Evolutionary conservation across 129 eudicot genomes (phyloP).

Genomic region (Tagetes patula): DNA sequence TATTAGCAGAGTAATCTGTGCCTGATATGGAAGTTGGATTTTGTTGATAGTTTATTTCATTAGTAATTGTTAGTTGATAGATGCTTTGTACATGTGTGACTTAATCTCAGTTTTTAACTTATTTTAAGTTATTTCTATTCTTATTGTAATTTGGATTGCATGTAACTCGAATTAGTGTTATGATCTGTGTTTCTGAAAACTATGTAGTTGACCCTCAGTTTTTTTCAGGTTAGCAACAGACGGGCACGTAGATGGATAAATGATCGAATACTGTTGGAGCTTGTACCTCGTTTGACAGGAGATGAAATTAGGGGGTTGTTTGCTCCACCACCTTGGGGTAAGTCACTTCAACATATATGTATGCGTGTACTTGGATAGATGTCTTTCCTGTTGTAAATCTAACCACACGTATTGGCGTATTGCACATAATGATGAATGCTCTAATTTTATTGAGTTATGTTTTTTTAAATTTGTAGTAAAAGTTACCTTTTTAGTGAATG

Average conservation of each 20-base stretch:
- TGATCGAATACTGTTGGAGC: constrained; percentile 84
- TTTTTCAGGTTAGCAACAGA: constrained; percentile 76
- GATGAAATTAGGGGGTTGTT: constrained; percentile 91
- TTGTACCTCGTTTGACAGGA: constrained; percentile 84
- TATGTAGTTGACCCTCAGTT: neutral
- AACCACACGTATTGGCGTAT: neutral
- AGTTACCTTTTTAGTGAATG: too few species aligned
- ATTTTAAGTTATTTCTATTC: too few species aligned
- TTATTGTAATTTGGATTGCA: neutral
- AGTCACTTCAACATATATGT: constrained; percentile 7
- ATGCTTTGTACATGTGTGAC: too few species aligned
- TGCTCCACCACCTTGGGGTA: constrained; percentile 98
- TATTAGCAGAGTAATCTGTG: too few species aligned
- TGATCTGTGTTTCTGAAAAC: neutral
- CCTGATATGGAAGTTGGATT: too few species aligned
- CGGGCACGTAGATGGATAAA: constrained; percentile 87
- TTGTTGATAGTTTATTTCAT: too few species aligned
- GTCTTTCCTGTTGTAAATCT: neutral
- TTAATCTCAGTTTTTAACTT: too few species aligned
- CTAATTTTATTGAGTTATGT: too few species aligned
- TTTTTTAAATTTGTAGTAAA: too few species aligned
- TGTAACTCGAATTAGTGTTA: neutral
- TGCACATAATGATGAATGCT: too few species aligned
- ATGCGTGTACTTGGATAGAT: neutral
- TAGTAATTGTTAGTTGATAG: too few species aligned